Base-by-base conservation (phyloP, 2,329 filamentous ascomycete species). In the Aspergillus unguis region DNA sequence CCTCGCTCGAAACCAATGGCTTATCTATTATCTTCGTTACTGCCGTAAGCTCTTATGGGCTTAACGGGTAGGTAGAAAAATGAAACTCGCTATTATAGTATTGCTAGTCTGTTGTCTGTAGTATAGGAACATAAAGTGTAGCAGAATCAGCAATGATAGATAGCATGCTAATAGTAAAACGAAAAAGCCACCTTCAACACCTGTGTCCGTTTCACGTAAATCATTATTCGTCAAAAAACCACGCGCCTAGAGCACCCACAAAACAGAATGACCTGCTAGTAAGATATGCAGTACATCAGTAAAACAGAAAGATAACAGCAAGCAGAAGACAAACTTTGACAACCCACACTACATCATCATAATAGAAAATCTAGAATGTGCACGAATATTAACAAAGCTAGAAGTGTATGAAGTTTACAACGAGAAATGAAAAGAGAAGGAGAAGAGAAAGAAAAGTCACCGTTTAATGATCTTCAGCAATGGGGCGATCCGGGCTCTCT, bases 401-500 rank as follows among this genome's bases (percentile, higher is more conserved):
- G n/a, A 28, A 8, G 3, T 25, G 17, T 2, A 44, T 32, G 17
- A 10, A 9, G 3, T 8, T 25, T 25, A 3, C 5, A n/a, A 38
- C 5, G n/a, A 38, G 11, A 6, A 23, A 38, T 10, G 35, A 38
- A 38, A 23, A 38, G 17, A 25, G 26, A 29, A 42, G 17, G 8
- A 42, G 26, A 17, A 11, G 7, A 32, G 29, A 8, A 36, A 29
- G 27, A 1, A 26, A 29, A 6, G 10, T 59, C 46, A 61, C 32
- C 75, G 75, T 45, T 71, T 67, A 8, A 77, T 68, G 40, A 76
- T 63, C 55, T 74, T 75, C 51, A 80, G 61, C 58, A 80, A 62
- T 17, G 77, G 75, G 17, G 76, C 75, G 43, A 80, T 80, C 27
- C 74, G 66, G 25, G 75, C 75, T 51, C 66, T 68, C 47, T 75